Evolutionary conservation across 2,329 filamentous ascomycete genomes (phyloP), one percentile per base, ranked within the genome.

Genomic region (Apiospora malaysiana): DNA sequence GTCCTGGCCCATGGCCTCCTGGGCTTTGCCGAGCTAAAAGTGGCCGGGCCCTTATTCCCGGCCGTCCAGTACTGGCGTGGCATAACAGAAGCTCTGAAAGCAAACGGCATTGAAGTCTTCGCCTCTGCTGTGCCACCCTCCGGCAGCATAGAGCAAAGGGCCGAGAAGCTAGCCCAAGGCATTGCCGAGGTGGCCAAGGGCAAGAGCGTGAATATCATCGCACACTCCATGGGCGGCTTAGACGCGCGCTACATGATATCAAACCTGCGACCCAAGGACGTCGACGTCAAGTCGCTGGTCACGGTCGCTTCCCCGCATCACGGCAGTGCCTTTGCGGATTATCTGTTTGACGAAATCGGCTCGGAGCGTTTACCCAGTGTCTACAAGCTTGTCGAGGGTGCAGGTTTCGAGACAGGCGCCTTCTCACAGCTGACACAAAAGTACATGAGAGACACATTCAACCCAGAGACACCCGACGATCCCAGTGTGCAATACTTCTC

Each of bases 161-260:
- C 90, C 37, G 84, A 85, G 71, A 85, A 85, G 75, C 84, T 92
- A n/a, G 85, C 85, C 43, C 76, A 82, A 73, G 84, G 88, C 73
- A 90, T 92, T 71, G 83, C 83, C 66, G 76, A 80, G 27, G 81
- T 79, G 12, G 83, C 86, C 1, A 75, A 79, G 27, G 84, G 84
- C 23, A 83, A 81, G 72, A 88, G 91, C 68, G 93, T 97, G 74
- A 94, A 93, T 78, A 93, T 97, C 71, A 85, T 94, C 25, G 89
- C 89, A 51, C 92, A 94, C 81, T 88, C 85, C 74, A 91, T 91
- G 89, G 89, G 90, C 66, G 90, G 90, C 1, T 83, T 92, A 4
- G 90, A 92, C 77, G 87, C 89, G 12, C 84, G 90, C 65, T 90
- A 90, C 79, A 90, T 92, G 89, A 88, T 91, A 69, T 88, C 89